phyloP scores from a whole-genome alignment of 352 stramenopile genomes.

The Globisporangium solare region DNA sequence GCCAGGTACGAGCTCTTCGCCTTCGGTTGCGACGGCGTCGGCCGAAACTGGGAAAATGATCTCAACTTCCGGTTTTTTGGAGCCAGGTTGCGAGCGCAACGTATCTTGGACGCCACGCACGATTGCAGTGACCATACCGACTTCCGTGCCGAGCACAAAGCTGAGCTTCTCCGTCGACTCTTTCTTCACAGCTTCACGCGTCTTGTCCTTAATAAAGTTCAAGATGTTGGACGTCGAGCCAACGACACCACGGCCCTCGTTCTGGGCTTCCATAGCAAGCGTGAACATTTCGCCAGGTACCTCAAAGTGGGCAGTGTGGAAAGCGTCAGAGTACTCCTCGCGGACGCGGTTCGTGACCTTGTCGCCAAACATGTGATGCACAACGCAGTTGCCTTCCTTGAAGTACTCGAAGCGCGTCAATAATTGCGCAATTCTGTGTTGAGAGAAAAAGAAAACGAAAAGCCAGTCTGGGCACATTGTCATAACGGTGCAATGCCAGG shows the following conservation, averaged over 20 bases:
- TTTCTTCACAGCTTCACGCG: slow-evolving; percentile 71
- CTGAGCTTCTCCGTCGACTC: slow-evolving; percentile 72
- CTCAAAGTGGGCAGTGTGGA: slow-evolving; percentile 96
- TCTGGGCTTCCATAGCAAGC: slow-evolving; percentile 94
- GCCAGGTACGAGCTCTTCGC: slow-evolving; percentile 83
- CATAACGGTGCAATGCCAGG: too few species aligned
- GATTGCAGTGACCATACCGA: slow-evolving; percentile 98
- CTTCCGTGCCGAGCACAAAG: slow-evolving; percentile 96
- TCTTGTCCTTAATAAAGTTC: slow-evolving; percentile 96
- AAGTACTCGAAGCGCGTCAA: slow-evolving; percentile 92
- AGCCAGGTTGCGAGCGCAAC: slow-evolving; percentile 33
- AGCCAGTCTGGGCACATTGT: not conserved
- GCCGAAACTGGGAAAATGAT: slow-evolving; percentile 97
- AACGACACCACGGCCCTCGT: slow-evolving; percentile 88
- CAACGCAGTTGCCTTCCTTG: slow-evolving; percentile 95
- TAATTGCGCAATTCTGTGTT: slow-evolving; percentile 59
- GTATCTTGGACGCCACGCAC: slow-evolving; percentile 91
- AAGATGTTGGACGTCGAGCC: slow-evolving; percentile 97
- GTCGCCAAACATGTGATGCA: slow-evolving; percentile 98
- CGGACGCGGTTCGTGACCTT: slow-evolving; percentile 91
- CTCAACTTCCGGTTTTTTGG: slow-evolving; percentile 85
- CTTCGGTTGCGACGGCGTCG: slow-evolving; percentile 86
- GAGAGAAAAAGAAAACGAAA: not conserved
- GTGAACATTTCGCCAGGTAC: slow-evolving; percentile 99
- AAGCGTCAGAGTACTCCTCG: slow-evolving; percentile 90